These are phyloP conservation scores for Podochytrium sp. DNA, from an alignment of 192 early-diverging fungal genomes.

Conservation along the genomic window DNA sequence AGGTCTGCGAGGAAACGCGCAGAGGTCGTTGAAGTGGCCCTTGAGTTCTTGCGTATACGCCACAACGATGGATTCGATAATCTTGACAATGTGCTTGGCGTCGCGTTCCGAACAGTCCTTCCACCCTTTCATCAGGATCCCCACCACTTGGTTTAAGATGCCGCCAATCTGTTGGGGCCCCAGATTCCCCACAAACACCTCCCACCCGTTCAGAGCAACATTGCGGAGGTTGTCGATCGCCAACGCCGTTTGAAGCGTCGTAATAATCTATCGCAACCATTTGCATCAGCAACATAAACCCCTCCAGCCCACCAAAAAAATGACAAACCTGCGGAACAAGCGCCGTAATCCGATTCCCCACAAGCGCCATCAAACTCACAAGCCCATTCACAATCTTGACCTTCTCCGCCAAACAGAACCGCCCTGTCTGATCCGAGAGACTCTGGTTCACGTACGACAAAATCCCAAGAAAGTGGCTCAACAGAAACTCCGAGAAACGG, in stretches of 20 bases:
- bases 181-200: conserved; percentile 36
- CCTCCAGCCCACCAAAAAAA: background rate
- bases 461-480: conserved; percentile 40
- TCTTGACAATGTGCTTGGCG: conserved; percentile 14
- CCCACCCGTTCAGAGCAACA: conserved; percentile 42
- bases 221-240: conserved; percentile 27
- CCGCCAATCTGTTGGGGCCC: conserved; percentile 24
- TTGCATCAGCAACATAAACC: conserved; percentile 1
- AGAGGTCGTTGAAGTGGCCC: conserved; percentile 27
- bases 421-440: conserved; percentile 18
- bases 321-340: conserved; percentile 39
- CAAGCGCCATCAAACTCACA: conserved; percentile 37
- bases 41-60: conserved; percentile 2
- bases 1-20: conserved; percentile 26
- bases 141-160: conserved; percentile 39
- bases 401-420: conserved; percentile 10
- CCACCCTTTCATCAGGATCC: conserved; percentile 27
- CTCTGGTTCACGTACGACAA: conserved; percentile 40
- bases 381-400: conserved; percentile 35
- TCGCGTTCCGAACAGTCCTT: conserved; percentile 26
- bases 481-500: conserved; percentile 35
- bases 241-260: conserved; percentile 47
- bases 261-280: conserved; percentile 36
- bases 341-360: conserved; percentile 31
- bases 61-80: conserved; percentile 43